Conservation (phyloP, 2,329 filamentous ascomycete species). For the Periconia digitata region DNA sequence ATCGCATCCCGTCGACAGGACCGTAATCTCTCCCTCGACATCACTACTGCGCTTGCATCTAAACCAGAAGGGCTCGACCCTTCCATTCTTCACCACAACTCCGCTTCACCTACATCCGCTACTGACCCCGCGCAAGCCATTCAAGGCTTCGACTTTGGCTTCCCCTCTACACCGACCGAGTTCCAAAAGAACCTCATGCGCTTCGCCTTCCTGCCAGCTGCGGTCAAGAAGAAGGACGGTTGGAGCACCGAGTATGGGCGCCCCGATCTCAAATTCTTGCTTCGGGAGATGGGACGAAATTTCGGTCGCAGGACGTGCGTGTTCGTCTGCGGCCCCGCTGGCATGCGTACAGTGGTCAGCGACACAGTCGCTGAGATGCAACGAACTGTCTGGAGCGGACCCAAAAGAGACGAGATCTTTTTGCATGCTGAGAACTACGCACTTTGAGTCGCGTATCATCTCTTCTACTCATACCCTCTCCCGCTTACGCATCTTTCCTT, state of each 20-base stretch:
- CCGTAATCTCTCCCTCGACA: conserved; percentile 47
- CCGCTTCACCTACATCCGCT: conserved; percentile 6
- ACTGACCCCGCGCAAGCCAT: conserved; percentile 11
- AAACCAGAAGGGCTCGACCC: conserved; percentile 42
- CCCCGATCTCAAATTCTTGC: conserved; percentile 83
- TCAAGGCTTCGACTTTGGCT: conserved; percentile 60
- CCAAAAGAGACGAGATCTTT: conserved; percentile 83
- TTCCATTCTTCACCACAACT: conserved; percentile 38
- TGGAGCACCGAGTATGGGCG: conserved; percentile 93
- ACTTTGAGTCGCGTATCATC: no score
- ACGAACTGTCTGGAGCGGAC: conserved; percentile 77
- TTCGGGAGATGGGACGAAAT: conserved; percentile 79
- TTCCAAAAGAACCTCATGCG: conserved; percentile 90
- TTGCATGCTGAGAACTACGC: conserved; percentile 96
- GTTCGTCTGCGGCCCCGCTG: conserved; percentile 87
- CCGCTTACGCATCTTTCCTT: neutral
- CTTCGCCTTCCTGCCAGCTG: conserved; percentile 73
- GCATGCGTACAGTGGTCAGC: conserved; percentile 87
- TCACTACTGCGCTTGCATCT: conserved; percentile 40
- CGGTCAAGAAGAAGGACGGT: conserved; percentile 61
- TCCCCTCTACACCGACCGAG: conserved; percentile 79
- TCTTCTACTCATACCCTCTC: neutral
- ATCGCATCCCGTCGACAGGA: conserved; percentile 47
- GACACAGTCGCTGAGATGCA: conserved; percentile 82
- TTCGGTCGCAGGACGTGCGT: conserved; percentile 83